These are phyloP conservation scores for Morella rubra DNA, from an alignment of 306 rosid species.

Conservation along the genomic window DNA sequence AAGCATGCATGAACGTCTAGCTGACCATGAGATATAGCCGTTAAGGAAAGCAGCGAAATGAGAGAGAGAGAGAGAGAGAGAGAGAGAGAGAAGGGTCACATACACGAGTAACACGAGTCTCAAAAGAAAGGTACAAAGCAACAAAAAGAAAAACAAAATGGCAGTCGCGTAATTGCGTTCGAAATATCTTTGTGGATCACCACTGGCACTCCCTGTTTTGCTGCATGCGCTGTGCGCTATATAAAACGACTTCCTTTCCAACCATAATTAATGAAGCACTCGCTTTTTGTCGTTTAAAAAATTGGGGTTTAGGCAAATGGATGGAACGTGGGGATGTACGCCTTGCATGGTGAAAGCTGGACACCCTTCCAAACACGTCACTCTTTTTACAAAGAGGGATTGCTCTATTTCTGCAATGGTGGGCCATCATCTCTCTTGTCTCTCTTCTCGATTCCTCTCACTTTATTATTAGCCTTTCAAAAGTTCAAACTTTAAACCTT, in stretches of 20 bases:
- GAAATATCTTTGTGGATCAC: neutral
- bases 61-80: neutral
- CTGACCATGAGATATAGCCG: conserved; percentile 7
- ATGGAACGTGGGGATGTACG: conserved; percentile 13
- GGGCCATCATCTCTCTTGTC: conserved; percentile 23
- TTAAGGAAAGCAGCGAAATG: neutral
- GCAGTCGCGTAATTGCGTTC: conserved; percentile 7
- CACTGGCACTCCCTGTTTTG: conserved; percentile 7
- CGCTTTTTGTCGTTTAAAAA: neutral
- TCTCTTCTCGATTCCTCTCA: neutral
- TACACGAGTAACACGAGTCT: no score
- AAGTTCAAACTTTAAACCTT: neutral
- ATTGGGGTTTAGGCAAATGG: neutral
- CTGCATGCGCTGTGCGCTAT: neutral
- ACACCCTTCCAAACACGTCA: neutral
- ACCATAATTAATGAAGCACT: neutral
- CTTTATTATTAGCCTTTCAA: conserved; percentile 18
- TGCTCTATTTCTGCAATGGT: conserved; percentile 5
- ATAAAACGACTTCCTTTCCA: neutral
- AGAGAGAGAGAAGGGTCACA: no score
- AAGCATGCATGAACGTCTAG: conserved; percentile 2
- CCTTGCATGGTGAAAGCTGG: conserved; percentile 30
- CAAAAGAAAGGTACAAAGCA: conserved; percentile 1
- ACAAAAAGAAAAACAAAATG: conserved; percentile 14
- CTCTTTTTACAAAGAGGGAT: conserved; percentile 3